Conservation (phyloP, 169 alveolate species). For the Plasmodium falciparum region DNA sequence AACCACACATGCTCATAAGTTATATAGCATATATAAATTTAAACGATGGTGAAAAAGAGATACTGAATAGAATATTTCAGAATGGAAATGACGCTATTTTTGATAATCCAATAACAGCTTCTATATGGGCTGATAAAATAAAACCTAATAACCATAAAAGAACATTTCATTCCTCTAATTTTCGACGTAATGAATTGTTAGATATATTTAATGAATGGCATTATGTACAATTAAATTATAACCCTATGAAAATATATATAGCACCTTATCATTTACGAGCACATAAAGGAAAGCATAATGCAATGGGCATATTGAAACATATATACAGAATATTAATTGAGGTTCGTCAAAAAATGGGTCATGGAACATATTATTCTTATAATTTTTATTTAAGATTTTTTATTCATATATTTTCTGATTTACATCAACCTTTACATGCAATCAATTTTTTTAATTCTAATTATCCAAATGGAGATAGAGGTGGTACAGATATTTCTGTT, state of each 20-base stretch:
- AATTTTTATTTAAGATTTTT: conserved; percentile 81
- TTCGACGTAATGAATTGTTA: conserved; percentile 26
- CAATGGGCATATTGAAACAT: conserved; percentile 27
- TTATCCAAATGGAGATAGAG: conserved; percentile 86
- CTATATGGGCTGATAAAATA: conserved; percentile 60
- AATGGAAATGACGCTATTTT: neutral
- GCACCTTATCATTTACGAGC: conserved; percentile 13
- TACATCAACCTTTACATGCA: conserved; percentile 90
- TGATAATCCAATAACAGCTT: conserved; percentile 17
- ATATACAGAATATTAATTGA: conserved; percentile 17
- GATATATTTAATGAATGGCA: conserved; percentile 67
- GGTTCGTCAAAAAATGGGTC: neutral
- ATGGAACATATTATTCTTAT: conserved; percentile 50
- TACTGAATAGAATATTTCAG: conserved; percentile 8
- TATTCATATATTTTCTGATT: conserved; percentile 88
- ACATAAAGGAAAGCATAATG: conserved; percentile 52
- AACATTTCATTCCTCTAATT: neutral
- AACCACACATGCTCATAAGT: conserved; percentile 45
- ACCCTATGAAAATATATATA: conserved; percentile 7
- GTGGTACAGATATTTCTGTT: conserved; percentile 79
- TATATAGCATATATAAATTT: conserved; percentile 22
- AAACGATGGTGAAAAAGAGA: conserved; percentile 14
- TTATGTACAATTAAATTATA: conserved; percentile 22
- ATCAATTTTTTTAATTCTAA: conserved; percentile 69
- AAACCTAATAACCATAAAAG: neutral